Percentiles rank a stretch among this genome's conserved stretches.
These are phyloP conservation scores for Pseudocercospora macadamiae DNA, from an alignment of 2,329 filamentous ascomycete genomes.

Conservation along the genomic window DNA sequence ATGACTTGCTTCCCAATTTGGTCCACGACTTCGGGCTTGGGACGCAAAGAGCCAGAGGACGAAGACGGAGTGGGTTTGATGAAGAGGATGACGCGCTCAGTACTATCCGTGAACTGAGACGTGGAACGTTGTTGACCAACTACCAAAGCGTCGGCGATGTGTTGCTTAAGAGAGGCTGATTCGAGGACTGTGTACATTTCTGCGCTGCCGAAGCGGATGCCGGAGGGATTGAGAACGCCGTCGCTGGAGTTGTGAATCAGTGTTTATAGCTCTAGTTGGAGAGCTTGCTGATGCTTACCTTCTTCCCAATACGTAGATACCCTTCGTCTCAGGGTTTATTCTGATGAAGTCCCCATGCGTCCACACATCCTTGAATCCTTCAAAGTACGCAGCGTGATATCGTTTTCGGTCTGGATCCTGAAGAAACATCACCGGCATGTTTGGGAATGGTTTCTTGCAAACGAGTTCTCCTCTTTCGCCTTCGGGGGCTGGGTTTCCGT, in stretches of 20 bases:
- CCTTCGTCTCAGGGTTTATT: conserved; percentile 67
- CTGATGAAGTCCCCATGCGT: conserved; percentile 78
- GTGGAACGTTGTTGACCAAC: conserved; percentile 70
- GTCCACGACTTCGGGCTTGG: not conserved
- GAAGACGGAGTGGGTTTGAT: conserved; percentile 33
- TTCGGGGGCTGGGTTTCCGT: conserved; percentile 55
- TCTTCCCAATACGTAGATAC: conserved; percentile 67
- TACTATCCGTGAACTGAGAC: conserved; percentile 42
- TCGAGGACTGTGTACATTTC: conserved; percentile 78
- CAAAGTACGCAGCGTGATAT: conserved; percentile 48
- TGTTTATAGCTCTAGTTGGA: not conserved
- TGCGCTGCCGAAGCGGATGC: conserved; percentile 74
- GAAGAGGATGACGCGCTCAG: conserved; percentile 61
- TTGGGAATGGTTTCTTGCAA: conserved; percentile 68
- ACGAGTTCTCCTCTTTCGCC: conserved; percentile 76
- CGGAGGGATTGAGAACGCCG: conserved; percentile 75
- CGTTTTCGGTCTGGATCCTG: conserved; percentile 41
- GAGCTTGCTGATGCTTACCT: conserved; percentile 32
- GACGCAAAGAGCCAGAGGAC: not conserved
- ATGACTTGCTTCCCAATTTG: conserved; percentile 8
- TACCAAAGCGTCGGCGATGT: conserved; percentile 70
- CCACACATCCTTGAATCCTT: conserved; percentile 63
- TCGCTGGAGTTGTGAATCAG: conserved; percentile 47
- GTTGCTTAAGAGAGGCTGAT: conserved; percentile 58
- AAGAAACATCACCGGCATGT: conserved; percentile 62